Percentiles rank a stretch among this genome's conserved stretches.
phyloP scores from a whole-genome alignment of 208 protist species.

The Strigomonas culicis region DNA sequence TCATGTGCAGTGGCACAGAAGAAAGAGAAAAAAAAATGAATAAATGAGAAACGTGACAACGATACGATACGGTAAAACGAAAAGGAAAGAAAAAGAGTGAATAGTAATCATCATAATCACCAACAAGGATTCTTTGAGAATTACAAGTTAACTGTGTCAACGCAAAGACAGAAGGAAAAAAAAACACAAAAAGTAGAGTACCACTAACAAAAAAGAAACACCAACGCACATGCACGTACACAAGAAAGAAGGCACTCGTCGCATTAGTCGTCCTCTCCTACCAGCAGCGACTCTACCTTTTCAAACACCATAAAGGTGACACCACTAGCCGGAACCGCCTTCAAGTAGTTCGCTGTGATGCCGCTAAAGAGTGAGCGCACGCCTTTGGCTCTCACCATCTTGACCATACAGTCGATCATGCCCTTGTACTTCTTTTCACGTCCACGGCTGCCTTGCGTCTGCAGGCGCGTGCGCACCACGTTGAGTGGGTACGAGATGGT shows the following conservation, averaged over 20 bases:
- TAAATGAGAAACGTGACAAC: neutral
- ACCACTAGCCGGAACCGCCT: slow-evolving; percentile 81
- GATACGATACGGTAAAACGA: neutral
- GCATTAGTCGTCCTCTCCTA: slow-evolving; percentile 54
- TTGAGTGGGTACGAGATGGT: slow-evolving; percentile 90
- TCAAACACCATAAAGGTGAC: slow-evolving; percentile 90
- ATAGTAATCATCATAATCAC: no score
- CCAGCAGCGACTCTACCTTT: slow-evolving; percentile 50
- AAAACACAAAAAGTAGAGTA: slow-evolving; percentile 11
- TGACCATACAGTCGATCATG: slow-evolving; percentile 86
- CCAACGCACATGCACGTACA: neutral
- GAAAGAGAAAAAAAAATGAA: slow-evolving; percentile 5
- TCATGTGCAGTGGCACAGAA: neutral
- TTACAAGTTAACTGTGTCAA: no score
- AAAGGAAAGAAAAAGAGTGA: neutral
- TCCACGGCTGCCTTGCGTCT: slow-evolving; percentile 87
- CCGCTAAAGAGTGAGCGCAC: slow-evolving; percentile 81
- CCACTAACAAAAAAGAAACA: slow-evolving; percentile 14
- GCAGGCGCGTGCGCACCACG: slow-evolving; percentile 85
- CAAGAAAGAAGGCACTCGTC: neutral
- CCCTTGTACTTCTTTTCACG: slow-evolving; percentile 69
- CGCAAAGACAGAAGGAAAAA: neutral
- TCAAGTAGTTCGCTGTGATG: slow-evolving; percentile 87
- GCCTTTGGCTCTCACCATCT: slow-evolving; percentile 76
- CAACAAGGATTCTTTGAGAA: no score